phyloP scores from a whole-genome alignment of 1,284 basidiomycete genomes.

The Peniophora sp. region DNA sequence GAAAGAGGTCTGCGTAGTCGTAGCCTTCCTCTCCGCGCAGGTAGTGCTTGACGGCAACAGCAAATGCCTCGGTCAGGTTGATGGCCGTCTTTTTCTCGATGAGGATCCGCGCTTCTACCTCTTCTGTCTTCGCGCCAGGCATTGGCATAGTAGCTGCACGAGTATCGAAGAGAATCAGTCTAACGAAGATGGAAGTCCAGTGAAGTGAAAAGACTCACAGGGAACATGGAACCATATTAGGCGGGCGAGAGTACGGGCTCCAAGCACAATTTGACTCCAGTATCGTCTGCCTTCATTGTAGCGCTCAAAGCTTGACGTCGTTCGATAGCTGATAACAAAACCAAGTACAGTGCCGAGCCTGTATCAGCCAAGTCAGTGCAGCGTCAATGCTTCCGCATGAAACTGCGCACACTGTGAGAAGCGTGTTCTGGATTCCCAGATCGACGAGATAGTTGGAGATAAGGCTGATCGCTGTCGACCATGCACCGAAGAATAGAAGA shows the following conservation, averaged over 20 bases:
- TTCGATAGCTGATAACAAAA: conserved; percentile 58
- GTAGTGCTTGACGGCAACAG: conserved; percentile 43
- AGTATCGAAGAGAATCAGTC: conserved; percentile 4
- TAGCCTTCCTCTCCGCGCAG: conserved; percentile 52
- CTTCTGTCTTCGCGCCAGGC: conserved; percentile 22
- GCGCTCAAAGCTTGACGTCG: conserved; percentile 66
- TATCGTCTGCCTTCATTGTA: conserved; percentile 63
- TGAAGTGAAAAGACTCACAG: conserved; percentile 25
- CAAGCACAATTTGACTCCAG: conserved; percentile 64
- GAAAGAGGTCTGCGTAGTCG: conserved; percentile 46
- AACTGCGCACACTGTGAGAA: conserved; percentile 54
- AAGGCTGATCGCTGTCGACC: conserved; percentile 45
- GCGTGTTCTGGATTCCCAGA: conserved; percentile 37
- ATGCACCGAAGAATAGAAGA: conserved; percentile 48
- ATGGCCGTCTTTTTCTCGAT: conserved; percentile 61
- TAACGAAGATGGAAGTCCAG: neutral
- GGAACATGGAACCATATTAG: conserved; percentile 56
- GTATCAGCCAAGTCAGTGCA: neutral
- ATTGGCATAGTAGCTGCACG: conserved; percentile 13
- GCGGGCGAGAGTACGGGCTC: conserved; percentile 47
- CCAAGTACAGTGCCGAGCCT: conserved; percentile 56
- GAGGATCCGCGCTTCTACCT: conserved; percentile 36
- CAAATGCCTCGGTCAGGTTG: conserved; percentile 46
- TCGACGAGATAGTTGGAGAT: conserved; percentile 39
- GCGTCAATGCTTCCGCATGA: neutral